phyloP scores from a whole-genome alignment of 345 rosid genomes.

The Combretum micranthum region DNA sequence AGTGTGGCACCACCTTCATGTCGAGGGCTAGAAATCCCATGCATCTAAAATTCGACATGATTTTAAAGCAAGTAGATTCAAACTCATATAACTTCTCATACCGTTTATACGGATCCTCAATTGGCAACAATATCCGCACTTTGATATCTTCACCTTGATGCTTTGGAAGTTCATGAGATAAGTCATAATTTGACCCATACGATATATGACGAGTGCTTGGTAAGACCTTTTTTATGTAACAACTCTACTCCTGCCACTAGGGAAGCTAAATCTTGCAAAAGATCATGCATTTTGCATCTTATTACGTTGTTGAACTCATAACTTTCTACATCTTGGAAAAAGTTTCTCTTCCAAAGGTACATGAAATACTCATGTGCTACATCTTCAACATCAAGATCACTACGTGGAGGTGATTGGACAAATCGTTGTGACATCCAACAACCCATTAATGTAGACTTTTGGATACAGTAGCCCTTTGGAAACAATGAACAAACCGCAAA shows the following conservation, averaged over 20 bases:
- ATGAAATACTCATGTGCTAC: conserved; percentile 5
- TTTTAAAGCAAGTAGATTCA: background rate
- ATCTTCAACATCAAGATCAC: conserved; percentile 3
- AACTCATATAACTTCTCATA: no score
- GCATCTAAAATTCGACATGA: conserved; percentile 6
- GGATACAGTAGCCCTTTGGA: conserved; percentile 2
- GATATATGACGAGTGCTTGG: conserved; percentile 15
- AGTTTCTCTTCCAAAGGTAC: conserved; percentile 5
- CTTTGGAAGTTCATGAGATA: conserved; percentile 3
- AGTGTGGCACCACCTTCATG: conserved; percentile 1
- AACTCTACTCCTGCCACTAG: conserved; percentile 10
- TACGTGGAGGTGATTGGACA: background rate
- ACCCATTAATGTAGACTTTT: background rate
- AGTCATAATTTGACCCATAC: background rate
- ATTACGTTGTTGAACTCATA: conserved; percentile 4
- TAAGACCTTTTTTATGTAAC: background rate
- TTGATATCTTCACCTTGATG: background rate
- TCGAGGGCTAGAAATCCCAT: conserved; percentile 7
- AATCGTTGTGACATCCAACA: conserved; percentile 23
- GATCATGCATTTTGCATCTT: conserved; percentile 13
- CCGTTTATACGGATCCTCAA: no score
- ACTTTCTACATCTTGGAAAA: conserved; percentile 13
- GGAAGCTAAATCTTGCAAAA: conserved; percentile 14
- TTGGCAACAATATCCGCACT: background rate
- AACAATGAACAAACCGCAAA: conserved; percentile 20